Percentiles rank a stretch among this genome's conserved stretches.
Conservation (phyloP, 495 filamentous ascomycete species). For the Umbilicaria muhlenbergii region DNA sequence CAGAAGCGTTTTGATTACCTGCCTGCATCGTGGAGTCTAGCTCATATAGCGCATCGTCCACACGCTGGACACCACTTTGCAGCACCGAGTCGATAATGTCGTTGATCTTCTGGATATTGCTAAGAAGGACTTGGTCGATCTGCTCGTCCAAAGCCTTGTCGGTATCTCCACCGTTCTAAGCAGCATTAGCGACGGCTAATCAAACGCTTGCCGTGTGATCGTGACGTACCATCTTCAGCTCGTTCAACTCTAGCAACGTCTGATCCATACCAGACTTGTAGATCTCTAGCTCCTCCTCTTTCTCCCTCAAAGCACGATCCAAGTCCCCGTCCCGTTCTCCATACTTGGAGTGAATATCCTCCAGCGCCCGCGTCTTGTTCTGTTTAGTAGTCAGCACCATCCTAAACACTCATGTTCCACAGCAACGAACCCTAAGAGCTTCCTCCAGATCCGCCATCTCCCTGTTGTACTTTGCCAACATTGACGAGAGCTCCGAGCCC, state of each 20-base stretch:
- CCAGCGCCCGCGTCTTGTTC: conserved; percentile 73
- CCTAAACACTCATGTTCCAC: neutral
- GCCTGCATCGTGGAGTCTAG: conserved; percentile 95
- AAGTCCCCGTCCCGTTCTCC: conserved; percentile 73
- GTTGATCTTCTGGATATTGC: conserved; percentile 81
- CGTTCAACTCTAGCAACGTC: conserved; percentile 77
- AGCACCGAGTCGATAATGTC: conserved; percentile 96
- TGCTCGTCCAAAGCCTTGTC: conserved; percentile 78
- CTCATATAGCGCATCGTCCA: conserved; percentile 94
- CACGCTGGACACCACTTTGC: conserved; percentile 81
- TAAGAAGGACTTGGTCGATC: conserved; percentile 72
- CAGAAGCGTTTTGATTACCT: conserved; percentile 93
- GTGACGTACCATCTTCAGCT: conserved; percentile 43
- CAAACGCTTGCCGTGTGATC: neutral
- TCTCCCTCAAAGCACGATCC: conserved; percentile 67
- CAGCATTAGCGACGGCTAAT: neutral
- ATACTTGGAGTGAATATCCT: conserved; percentile 64
- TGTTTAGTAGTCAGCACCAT: conserved; percentile 17
- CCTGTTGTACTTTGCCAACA: conserved; percentile 90
- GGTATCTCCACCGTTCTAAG: conserved; percentile 48
- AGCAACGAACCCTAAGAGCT: conserved; percentile 45
- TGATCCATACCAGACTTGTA: conserved; percentile 96
- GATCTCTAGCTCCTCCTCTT: conserved; percentile 93
- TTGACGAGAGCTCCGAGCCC: conserved; percentile 80
- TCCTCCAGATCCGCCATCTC: conserved; percentile 96